Evolutionary conservation across 2,329 filamentous ascomycete species (phyloP).

Genomic region (Fusarium cicatricum): DNA sequence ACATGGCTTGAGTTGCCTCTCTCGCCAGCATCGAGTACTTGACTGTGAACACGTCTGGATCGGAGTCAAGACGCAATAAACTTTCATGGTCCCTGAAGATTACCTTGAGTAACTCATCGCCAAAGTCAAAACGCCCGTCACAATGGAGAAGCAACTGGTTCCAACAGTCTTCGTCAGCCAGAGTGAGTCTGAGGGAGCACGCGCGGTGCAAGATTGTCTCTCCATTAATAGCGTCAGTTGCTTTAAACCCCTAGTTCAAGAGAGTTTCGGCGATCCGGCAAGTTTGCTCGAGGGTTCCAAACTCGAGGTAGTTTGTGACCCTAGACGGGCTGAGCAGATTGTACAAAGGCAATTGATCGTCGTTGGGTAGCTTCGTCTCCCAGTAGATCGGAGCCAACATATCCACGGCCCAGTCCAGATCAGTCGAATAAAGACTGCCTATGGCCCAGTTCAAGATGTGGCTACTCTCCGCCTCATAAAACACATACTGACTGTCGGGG

Average conservation of each 20-base stretch:
- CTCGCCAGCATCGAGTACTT: no score
- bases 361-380: background rate
- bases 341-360: background rate
- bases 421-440: background rate
- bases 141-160: background rate
- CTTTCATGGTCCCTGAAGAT: no score
- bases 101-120: background rate
- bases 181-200: background rate
- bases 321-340: background rate
- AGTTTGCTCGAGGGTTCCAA: constrained; percentile 3
- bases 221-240: background rate
- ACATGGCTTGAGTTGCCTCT: no score
- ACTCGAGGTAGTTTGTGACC: background rate
- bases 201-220: background rate
- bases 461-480: background rate
- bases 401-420: constrained; percentile 1
- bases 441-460: constrained; percentile 13
- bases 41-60: no score
- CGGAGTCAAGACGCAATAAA: no score
- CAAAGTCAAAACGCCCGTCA: background rate
- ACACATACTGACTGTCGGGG: background rate
- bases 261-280: background rate
- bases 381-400: background rate
- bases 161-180: background rate
- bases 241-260: background rate